Evolutionary conservation across 78 protist genomes (phyloP).

Genomic region (Pelomyxa schiedti): DNA sequence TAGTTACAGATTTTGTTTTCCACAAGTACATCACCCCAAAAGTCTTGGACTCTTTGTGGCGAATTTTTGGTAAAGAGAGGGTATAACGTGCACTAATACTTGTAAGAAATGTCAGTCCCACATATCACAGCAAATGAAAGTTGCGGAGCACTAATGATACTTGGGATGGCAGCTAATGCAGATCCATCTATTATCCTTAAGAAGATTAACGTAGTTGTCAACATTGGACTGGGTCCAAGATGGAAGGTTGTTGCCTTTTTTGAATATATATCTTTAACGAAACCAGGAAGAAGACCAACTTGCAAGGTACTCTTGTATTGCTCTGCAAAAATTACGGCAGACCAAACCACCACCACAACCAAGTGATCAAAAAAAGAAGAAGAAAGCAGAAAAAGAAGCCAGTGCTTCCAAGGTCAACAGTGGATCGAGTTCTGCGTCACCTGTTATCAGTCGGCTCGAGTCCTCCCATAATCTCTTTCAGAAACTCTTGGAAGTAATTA

Average conservation of each 20-base stretch:
- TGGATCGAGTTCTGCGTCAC: too few species aligned
- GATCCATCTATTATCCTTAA: neutral
- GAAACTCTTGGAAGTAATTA: neutral
- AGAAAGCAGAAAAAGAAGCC: neutral
- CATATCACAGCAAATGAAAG: too few species aligned
- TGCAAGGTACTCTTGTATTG: conserved; percentile 18
- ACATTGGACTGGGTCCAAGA: conserved; percentile 8
- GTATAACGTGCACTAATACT: too few species aligned
- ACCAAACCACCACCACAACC: neutral
- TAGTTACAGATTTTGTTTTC: conserved; percentile 10
- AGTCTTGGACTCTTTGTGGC: conserved; percentile 46
- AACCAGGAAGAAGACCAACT: conserved; percentile 4
- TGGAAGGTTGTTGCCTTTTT: conserved; percentile 1
- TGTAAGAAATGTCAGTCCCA: too few species aligned
- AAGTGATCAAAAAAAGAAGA: neutral
- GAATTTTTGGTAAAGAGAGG: conserved; percentile 18
- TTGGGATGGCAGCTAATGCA: conserved; percentile 11
- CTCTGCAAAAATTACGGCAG: conserved; percentile 22
- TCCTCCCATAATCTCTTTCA: too few species aligned
- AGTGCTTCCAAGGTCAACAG: neutral
- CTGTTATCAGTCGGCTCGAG: too few species aligned
- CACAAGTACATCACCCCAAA: neutral
- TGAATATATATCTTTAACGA: neutral
- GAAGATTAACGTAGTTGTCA: neutral
- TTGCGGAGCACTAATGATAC: conserved; percentile 25